These are phyloP conservation scores for Diaporthe sp. DNA, from an alignment of 2,329 filamentous ascomycete genomes.

Conservation along the genomic window DNA sequence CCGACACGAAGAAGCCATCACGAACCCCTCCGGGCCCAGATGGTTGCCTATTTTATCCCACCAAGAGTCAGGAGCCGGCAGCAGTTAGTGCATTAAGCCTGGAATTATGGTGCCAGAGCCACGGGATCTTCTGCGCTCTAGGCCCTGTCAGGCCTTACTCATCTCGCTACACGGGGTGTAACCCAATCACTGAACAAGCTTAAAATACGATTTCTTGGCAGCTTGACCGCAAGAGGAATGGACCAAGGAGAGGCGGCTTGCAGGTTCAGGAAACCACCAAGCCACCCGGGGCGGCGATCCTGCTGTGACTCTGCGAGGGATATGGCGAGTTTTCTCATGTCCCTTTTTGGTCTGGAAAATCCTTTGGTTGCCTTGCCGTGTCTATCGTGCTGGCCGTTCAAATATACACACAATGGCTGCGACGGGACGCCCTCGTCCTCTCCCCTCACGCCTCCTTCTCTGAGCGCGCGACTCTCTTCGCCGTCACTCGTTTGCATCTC, in stretches of 20 bases:
- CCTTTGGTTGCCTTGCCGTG: constrained; percentile 9
- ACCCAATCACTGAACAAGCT: constrained; percentile 37
- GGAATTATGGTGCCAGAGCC: constrained; percentile 7
- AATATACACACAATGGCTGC: constrained; percentile 19
- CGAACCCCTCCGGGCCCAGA: not conserved
- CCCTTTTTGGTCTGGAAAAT: not conserved
- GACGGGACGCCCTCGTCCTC: not conserved
- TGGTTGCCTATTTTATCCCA: constrained; percentile 26
- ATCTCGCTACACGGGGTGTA: constrained; percentile 32
- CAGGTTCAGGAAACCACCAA: constrained; percentile 27
- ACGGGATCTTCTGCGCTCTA: constrained; percentile 13
- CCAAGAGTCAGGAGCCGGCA: constrained; percentile 4
- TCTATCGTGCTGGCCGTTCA: not conserved
- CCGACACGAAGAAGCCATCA: constrained; percentile 24
- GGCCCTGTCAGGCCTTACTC: constrained; percentile 26
- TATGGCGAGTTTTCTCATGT: constrained; percentile 1
- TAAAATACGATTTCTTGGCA: constrained; percentile 36
- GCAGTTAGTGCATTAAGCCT: constrained; percentile 4
- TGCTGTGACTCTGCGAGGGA: constrained; percentile 28
- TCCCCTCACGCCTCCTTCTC: not conserved
- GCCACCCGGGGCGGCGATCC: constrained; percentile 31
- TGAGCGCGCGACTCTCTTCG: constrained; percentile 31
- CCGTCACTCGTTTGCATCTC: constrained; percentile 26
- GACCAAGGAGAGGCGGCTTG: constrained; percentile 2
- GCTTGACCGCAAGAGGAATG: constrained; percentile 27